phyloP scores from a whole-genome alignment of 2,329 filamentous ascomycete species.

The Thermothelomyces thermophilus region DNA sequence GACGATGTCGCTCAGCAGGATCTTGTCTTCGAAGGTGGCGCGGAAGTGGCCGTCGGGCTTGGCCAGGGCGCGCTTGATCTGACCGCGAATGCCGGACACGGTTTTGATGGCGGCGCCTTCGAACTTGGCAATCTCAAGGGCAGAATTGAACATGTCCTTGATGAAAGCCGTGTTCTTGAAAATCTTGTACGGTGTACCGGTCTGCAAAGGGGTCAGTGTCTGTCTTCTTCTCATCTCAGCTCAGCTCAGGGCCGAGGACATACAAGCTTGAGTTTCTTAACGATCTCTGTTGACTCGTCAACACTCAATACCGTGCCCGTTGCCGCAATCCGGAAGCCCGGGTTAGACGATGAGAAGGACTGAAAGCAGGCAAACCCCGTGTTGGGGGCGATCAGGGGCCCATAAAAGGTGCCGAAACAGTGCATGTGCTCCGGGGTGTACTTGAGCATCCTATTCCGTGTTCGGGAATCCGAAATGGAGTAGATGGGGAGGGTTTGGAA shows the following conservation, averaged over 20 bases:
- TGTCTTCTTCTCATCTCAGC: not conserved
- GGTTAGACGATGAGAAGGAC: constrained; percentile 73
- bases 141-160: constrained; percentile 93
- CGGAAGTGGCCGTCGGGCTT: constrained; percentile 95
- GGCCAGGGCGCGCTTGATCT: constrained; percentile 91
- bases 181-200: constrained; percentile 89
- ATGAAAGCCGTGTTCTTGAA: constrained; percentile 99
- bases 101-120: constrained; percentile 94
- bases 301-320: constrained; percentile 91
- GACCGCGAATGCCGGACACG: constrained; percentile 88
- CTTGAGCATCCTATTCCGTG: constrained; percentile 94
- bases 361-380: constrained; percentile 94
- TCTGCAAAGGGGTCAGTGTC: constrained; percentile 33
- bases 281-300: constrained; percentile 92
- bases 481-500: constrained; percentile 93
- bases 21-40: constrained; percentile 97
- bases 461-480: constrained; percentile 89
- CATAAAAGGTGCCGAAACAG: constrained; percentile 94
- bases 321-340: constrained; percentile 89
- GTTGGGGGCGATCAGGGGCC: constrained; percentile 89
- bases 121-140: constrained; percentile 95
- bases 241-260: not conserved
- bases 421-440: constrained; percentile 99
- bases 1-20: constrained; percentile 92
- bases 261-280: constrained; percentile 92